phyloP scores from a whole-genome alignment of 148 eudicot genomes.

The Suaeda aralocaspica region DNA sequence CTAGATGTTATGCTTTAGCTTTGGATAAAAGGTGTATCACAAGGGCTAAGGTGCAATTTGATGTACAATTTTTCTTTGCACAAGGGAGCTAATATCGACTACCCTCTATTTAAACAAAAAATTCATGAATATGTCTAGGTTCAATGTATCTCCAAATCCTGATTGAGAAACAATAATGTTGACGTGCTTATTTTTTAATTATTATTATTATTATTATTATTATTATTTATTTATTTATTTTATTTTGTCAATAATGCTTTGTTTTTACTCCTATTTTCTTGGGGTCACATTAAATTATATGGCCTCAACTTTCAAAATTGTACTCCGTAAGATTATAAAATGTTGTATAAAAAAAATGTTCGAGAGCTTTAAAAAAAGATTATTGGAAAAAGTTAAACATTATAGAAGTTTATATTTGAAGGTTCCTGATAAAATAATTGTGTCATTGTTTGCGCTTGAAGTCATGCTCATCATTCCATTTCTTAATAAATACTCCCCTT shows the following conservation, averaged over 20 bases:
- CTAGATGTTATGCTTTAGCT: not conserved
- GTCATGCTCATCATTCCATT: no score
- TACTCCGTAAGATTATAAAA: not conserved
- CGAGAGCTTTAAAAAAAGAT: no score
- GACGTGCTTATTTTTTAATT: no score
- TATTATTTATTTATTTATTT: no score
- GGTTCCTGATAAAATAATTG: no score
- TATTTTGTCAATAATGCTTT: no score
- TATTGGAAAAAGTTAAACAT: no score
- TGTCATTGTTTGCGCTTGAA: no score
- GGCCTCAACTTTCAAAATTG: slow-evolving; percentile 5
- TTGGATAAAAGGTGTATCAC: not conserved
- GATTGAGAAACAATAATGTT: not conserved
- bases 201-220: no score
- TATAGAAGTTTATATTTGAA: no score
- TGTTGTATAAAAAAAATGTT: not conserved
- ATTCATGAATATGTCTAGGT: slow-evolving; percentile 36
- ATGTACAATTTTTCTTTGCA: slow-evolving; percentile 18
- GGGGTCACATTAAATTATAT: not conserved
- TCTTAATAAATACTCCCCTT: no score
- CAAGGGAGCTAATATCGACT: not conserved
- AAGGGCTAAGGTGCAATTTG: slow-evolving; percentile 1
- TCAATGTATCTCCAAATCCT: slow-evolving; percentile 31
- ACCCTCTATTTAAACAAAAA: slow-evolving; percentile 17
- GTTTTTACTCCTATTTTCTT: no score